Evolutionary conservation across 2,329 filamentous ascomycete genomes (phyloP).

Genomic region (Microdochium trichocladiopsis): DNA sequence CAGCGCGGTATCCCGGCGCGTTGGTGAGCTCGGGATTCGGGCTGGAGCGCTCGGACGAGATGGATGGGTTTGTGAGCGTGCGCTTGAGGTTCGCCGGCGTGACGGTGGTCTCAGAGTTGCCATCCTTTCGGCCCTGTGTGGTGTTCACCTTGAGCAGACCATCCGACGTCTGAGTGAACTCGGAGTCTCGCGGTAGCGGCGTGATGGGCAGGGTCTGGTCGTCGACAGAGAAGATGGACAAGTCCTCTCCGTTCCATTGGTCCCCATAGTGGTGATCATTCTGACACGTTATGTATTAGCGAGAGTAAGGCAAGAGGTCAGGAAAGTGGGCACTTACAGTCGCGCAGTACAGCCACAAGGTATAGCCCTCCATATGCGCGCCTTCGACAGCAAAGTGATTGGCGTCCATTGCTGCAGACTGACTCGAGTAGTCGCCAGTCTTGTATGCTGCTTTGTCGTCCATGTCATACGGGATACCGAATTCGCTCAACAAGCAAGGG

Average conservation of each 20-base stretch:
- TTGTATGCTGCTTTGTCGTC: conserved; percentile 93
- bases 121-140: conserved; percentile 27
- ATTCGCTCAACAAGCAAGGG: conserved; percentile 86
- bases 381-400: conserved; percentile 92
- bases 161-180: conserved; percentile 35
- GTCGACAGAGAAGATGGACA: conserved; percentile 83
- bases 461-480: conserved; percentile 98
- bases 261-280: conserved; percentile 89
- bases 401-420: conserved; percentile 87
- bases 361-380: conserved; percentile 75
- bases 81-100: conserved; percentile 70
- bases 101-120: conserved; percentile 50
- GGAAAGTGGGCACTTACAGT: conserved; percentile 39
- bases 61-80: conserved; percentile 60
- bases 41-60: conserved; percentile 49
- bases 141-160: conserved; percentile 33
- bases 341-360: conserved; percentile 80
- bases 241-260: conserved; percentile 94
- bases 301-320: conserved; percentile 10
- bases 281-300: conserved; percentile 23
- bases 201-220: conserved; percentile 59
- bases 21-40: conserved; percentile 52
- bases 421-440: conserved; percentile 90
- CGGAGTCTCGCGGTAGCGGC: conserved; percentile 34
- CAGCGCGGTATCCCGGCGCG: conserved; percentile 73